Evolutionary conservation across 805 yeast genomes (phyloP), one percentile per base, ranked within the genome.

Genomic region (Yamadazyma kitorensis): DNA sequence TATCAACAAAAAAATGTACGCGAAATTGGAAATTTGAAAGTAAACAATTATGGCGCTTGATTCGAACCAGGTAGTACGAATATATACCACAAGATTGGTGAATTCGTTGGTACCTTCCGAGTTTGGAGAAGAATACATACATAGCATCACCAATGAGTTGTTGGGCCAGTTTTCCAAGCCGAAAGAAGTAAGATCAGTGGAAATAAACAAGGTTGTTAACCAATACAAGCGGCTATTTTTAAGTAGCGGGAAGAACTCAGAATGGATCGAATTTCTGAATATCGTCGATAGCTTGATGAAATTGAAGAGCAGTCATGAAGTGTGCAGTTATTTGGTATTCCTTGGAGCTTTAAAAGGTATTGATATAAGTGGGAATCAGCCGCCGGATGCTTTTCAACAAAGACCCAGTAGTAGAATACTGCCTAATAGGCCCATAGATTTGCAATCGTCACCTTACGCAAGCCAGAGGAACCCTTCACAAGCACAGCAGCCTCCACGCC

Each of bases 41-140:
- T 31, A 31, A 31, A 36, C 36, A 30, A 15, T 20, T 16, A 30
- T 36, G 39, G 31, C 29, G n/a, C 29, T 31, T 20, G 40, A 36
- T 27, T 21, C 33, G 9, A 44, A 48, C 25, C 70, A 65, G 43
- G 46, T 64, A 29, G 49, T 61, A 14, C 50, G 49, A 41, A 37
- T 61, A 17, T 61, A 68, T 34, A 41, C 59, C 22, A 53, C 52
- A 19, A 49, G 70, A 12, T 48, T 68, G 22, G 66, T 64, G 24
- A 52, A 49, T 29, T 49, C 67, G 11, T 44, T 68, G 17, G 54
- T 64, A 1, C 72, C 74, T 7, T 19, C 43, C 2, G 68, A 61
- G 31, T 54, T 61, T 33, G 70, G 70, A 1, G 52, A 54, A 2
- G 64, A 57, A 26, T 63, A 56, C 37, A 46, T 45, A 4, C 54